Conservation (phyloP, 2,329 filamentous ascomycete genomes). For the Biscogniauxia mediterranea region DNA sequence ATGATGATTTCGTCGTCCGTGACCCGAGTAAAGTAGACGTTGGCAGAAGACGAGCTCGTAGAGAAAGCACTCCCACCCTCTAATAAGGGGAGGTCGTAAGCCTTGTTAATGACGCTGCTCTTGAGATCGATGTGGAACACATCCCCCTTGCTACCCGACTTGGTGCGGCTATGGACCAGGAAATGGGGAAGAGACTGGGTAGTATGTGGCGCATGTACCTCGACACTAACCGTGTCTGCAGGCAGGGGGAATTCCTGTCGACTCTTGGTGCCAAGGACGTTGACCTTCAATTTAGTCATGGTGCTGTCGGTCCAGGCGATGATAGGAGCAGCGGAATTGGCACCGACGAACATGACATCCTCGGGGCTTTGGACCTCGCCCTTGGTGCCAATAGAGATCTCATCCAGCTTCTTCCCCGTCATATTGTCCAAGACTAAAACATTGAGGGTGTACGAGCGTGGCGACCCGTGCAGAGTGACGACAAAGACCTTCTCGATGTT, state of each 20-base stretch:
- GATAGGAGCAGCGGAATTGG: constrained; percentile 72
- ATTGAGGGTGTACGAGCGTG: constrained; percentile 73
- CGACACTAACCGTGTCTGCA: constrained; percentile 48
- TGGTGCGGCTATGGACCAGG: constrained; percentile 75
- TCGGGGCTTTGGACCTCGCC: constrained; percentile 64
- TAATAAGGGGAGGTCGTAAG: constrained; percentile 74
- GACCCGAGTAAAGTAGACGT: constrained; percentile 85
- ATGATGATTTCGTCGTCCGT: constrained; percentile 72
- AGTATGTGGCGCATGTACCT: constrained; percentile 72
- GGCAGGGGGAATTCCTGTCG: constrained; percentile 54
- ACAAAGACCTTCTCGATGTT: constrained; percentile 71
- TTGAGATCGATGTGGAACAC: constrained; percentile 81
- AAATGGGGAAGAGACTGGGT: constrained; percentile 76
- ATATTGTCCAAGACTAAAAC: constrained; percentile 70
- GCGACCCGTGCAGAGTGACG: constrained; percentile 68
- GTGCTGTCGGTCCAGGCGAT: constrained; percentile 71
- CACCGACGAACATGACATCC: constrained; percentile 72
- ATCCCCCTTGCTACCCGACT: constrained; percentile 72
- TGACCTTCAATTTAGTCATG: constrained; percentile 64
- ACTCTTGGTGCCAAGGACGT: constrained; percentile 63
- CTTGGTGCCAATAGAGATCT: constrained; percentile 71
- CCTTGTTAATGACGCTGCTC: constrained; percentile 66
- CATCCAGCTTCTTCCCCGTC: constrained; percentile 69
- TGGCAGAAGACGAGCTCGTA: constrained; percentile 71
- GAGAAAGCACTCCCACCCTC: constrained; percentile 73